phyloP scores from a whole-genome alignment of 257 asterid species.

The Perilla frutescens region DNA sequence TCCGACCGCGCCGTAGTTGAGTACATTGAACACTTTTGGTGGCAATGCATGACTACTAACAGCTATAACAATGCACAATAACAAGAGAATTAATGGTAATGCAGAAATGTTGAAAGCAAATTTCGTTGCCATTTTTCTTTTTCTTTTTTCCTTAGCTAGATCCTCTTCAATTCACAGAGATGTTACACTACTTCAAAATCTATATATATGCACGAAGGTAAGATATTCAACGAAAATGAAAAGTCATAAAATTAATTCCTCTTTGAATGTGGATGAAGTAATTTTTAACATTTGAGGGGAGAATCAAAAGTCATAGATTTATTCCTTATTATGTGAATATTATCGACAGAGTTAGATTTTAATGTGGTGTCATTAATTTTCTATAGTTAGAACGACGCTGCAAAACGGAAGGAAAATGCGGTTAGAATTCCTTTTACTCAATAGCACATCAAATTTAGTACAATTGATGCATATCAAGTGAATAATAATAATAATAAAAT shows the following conservation, averaged over 20 bases:
- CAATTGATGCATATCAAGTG: too few species aligned
- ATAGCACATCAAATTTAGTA: background rate
- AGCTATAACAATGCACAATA: background rate
- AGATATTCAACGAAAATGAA: conserved; percentile 20
- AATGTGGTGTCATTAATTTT: conserved; percentile 10
- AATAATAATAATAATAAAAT: too few species aligned
- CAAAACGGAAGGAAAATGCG: background rate
- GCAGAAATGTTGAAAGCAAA: background rate
- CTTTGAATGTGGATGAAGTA: conserved; percentile 24
- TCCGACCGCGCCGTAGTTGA: conserved; percentile 45
- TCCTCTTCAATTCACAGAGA: background rate
- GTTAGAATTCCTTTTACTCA: background rate
- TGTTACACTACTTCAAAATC: background rate
- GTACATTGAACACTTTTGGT: conserved; percentile 41
- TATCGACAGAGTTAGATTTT: background rate
- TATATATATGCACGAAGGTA: conserved; percentile 30
- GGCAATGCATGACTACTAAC: conserved; percentile 16
- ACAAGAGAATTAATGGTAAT: conserved; percentile 6
- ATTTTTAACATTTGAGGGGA: background rate
- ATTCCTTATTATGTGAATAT: conserved; percentile 2
- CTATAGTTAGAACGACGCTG: conserved; percentile 1
- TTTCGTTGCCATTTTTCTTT: conserved; percentile 36
- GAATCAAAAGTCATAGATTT: conserved; percentile 15
- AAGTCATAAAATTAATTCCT: conserved; percentile 24
- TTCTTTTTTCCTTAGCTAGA: background rate